phyloP scores from a whole-genome alignment of 1,284 basidiomycete genomes.

The Ganoderma lingzhi region DNA sequence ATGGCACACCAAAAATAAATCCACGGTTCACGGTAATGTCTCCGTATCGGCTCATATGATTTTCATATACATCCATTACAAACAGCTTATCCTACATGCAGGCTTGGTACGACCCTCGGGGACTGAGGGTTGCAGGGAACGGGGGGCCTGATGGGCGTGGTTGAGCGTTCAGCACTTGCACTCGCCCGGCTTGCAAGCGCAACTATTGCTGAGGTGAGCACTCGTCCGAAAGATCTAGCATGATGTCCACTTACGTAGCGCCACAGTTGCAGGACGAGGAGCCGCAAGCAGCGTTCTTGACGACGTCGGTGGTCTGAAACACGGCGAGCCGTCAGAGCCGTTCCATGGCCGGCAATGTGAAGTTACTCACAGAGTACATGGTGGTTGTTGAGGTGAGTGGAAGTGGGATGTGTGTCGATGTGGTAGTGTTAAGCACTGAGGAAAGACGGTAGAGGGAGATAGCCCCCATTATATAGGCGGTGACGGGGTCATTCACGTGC shows the following conservation, averaged over 20 bases:
- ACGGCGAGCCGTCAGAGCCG: not conserved
- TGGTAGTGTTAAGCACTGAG: slow-evolving; percentile 22
- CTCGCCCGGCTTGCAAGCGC: slow-evolving; percentile 62
- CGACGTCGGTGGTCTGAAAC: slow-evolving; percentile 48
- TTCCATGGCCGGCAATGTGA: not conserved
- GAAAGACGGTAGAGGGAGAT: not conserved
- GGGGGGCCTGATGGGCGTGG: not conserved
- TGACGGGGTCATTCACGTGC: slow-evolving; percentile 28
- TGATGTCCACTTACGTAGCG: slow-evolving; percentile 47
- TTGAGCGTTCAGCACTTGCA: slow-evolving; percentile 63
- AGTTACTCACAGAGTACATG: slow-evolving; percentile 30
- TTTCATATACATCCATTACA: slow-evolving; percentile 4
- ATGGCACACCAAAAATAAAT: not conserved
- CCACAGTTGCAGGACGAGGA: slow-evolving; percentile 60
- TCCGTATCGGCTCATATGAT: not conserved
- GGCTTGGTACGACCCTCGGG: slow-evolving; percentile 1
- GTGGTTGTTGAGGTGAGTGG: slow-evolving; percentile 11
- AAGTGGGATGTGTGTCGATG: slow-evolving; percentile 17
- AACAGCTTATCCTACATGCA: slow-evolving; percentile 28
- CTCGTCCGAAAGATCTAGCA: not conserved
- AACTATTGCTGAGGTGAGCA: slow-evolving; percentile 46
- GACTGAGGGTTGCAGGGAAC: slow-evolving; percentile 6
- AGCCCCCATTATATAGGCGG: slow-evolving; percentile 25
- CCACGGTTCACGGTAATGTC: not conserved
- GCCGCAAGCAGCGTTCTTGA: slow-evolving; percentile 59